Percentiles rank a stretch among this genome's conserved stretches.
Conservation (phyloP, 2,329 filamentous ascomycete species). For the Colletotrichum theobromicola region DNA sequence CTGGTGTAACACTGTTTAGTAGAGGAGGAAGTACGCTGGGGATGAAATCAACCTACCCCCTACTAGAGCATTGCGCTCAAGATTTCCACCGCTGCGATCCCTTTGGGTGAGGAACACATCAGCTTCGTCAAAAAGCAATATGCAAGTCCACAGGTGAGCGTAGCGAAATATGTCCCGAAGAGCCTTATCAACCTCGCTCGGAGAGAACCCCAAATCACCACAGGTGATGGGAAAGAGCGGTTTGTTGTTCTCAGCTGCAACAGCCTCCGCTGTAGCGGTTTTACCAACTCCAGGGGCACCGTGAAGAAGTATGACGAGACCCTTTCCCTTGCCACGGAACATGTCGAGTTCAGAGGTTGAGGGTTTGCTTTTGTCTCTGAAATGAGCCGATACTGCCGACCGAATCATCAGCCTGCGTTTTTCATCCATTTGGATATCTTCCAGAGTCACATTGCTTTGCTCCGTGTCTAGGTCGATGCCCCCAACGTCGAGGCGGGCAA, state of each 20-base stretch:
- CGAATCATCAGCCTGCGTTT: neutral
- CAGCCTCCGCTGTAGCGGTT: conserved; percentile 12
- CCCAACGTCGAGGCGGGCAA: neutral
- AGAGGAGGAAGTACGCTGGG: neutral
- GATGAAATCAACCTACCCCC: conserved; percentile 19
- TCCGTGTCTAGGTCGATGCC: neutral
- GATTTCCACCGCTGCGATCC: neutral
- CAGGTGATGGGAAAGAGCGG: conserved; percentile 32
- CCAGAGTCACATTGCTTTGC: neutral
- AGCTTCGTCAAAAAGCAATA: conserved; percentile 32
- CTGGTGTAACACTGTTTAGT: conserved; percentile 19
- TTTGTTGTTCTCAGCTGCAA: conserved; percentile 25
- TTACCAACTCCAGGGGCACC: neutral
- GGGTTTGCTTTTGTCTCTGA: neutral
- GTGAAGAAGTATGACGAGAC: conserved; percentile 3
- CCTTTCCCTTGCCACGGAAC: neutral
- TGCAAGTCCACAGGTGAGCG: conserved; percentile 28
- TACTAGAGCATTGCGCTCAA: conserved; percentile 27
- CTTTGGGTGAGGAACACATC: conserved; percentile 32
- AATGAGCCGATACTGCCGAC: neutral
- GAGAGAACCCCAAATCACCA: conserved; percentile 28
- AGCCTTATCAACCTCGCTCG: conserved; percentile 25
- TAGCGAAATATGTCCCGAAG: conserved; percentile 27
- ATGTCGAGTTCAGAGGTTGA: neutral
- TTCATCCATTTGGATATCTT: neutral